Percentiles rank a stretch among this genome's conserved stretches.
phyloP scores from a whole-genome alignment of 768 basidiomycete species.

The Stropharia rugosoannulata region DNA sequence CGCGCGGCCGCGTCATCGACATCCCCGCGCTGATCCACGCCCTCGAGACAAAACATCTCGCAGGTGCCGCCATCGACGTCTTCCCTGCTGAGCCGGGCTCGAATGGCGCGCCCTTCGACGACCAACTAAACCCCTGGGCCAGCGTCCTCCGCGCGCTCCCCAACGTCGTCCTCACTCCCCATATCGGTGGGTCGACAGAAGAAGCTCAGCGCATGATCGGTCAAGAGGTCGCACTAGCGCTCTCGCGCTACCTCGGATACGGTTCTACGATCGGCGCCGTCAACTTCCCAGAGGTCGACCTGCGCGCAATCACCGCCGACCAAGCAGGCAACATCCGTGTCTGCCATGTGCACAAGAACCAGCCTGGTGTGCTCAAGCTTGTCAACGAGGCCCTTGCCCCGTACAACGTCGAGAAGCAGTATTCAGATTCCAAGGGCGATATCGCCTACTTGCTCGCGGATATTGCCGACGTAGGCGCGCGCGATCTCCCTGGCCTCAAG shows the following conservation, averaged over 20 bases:
- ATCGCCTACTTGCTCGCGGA: slow-evolving; percentile 97
- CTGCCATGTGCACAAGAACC: slow-evolving; percentile 94
- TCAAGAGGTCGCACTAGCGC: slow-evolving; percentile 84
- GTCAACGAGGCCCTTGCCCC: slow-evolving; percentile 94
- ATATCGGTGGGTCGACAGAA: slow-evolving; percentile 98
- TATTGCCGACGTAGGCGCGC: slow-evolving; percentile 84
- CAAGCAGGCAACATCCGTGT: slow-evolving; percentile 82
- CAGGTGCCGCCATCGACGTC: slow-evolving; percentile 89
- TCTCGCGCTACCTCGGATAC: slow-evolving; percentile 88
- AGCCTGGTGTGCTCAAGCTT: slow-evolving; percentile 90
- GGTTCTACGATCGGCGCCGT: slow-evolving; percentile 91
- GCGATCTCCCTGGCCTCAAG: slow-evolving; percentile 76
- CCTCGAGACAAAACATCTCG: slow-evolving; percentile 83
- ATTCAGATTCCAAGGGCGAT: slow-evolving; percentile 94
- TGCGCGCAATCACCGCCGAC: slow-evolving; percentile 87
- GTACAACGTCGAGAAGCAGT: slow-evolving; percentile 99
- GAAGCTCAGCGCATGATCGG: slow-evolving; percentile 98
- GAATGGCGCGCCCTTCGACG: slow-evolving; percentile 89
- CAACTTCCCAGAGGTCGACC: slow-evolving; percentile 98
- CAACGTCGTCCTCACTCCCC: slow-evolving; percentile 96
- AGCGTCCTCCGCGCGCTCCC: slow-evolving; percentile 70
- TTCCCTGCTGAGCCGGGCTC: slow-evolving; percentile 91
- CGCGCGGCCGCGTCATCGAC: slow-evolving; percentile 93
- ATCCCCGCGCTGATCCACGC: slow-evolving; percentile 86
- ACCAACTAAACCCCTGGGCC: slow-evolving; percentile 86